Conservation (phyloP, 768 basidiomycete genomes). For the Rhodotorula diobovata region DNA sequence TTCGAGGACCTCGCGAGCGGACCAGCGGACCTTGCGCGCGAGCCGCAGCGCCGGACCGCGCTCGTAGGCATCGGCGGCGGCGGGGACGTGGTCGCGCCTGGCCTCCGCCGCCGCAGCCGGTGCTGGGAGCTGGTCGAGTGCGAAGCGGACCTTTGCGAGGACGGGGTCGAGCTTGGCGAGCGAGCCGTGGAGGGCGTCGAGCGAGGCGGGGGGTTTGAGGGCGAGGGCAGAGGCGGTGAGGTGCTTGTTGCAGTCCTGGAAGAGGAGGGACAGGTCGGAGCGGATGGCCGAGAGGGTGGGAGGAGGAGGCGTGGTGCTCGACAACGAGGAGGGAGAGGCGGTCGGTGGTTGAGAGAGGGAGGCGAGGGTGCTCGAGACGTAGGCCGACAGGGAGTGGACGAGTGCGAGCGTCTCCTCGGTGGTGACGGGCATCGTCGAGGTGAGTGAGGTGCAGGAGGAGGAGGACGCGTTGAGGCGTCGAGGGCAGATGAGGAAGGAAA, state of each 20-base stretch:
- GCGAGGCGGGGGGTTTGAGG: slow-evolving; percentile 16
- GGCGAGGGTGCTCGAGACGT: background rate
- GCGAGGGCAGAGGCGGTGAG: slow-evolving; percentile 28
- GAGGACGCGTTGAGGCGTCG: background rate
- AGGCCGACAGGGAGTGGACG: background rate
- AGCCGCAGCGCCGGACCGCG: no score
- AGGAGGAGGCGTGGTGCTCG: background rate
- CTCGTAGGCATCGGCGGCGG: background rate
- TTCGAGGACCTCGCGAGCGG: slow-evolving; percentile 16
- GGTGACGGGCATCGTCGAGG: no score
- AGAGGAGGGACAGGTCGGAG: slow-evolving; percentile 11
- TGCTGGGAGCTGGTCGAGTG: background rate
- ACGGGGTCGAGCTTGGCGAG: slow-evolving; percentile 14
- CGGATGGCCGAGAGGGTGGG: slow-evolving; percentile 12
- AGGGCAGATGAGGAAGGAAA: background rate
- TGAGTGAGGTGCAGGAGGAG: no score
- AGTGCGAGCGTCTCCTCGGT: background rate
- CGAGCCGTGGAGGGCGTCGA: background rate
- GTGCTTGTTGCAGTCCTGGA: slow-evolving; percentile 4
- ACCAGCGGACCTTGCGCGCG: slow-evolving; percentile 18
- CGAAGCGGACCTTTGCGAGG: slow-evolving; percentile 14
- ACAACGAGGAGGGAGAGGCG: background rate
- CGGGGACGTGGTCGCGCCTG: background rate
- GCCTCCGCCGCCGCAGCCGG: no score
- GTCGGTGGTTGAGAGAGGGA: background rate